Percentiles rank a stretch among this genome's conserved stretches.
Evolutionary conservation across 2,329 filamentous ascomycete genomes (phyloP).

Genomic region (Neonectria neomacrospora): DNA sequence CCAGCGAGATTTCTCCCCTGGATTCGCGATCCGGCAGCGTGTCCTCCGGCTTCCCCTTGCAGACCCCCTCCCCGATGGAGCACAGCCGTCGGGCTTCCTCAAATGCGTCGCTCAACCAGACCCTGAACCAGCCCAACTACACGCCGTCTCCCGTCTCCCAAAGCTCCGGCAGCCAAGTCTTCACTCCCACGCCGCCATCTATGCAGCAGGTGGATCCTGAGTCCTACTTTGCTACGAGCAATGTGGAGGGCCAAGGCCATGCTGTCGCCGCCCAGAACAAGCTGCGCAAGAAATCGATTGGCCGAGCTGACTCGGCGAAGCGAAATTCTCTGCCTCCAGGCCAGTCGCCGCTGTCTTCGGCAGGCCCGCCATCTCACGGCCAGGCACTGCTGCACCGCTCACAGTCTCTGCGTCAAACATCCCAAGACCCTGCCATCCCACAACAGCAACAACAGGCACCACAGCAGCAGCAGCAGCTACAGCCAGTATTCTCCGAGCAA

Average conservation of each 20-base stretch:
- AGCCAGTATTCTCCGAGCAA: background rate
- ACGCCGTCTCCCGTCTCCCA: constrained; percentile 42
- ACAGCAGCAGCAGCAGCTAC: constrained; percentile 22
- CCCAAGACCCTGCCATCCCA: constrained; percentile 19
- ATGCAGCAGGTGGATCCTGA: constrained; percentile 29
- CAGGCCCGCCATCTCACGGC: constrained; percentile 17
- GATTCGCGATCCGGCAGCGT: constrained; percentile 43
- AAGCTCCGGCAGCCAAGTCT: constrained; percentile 29
- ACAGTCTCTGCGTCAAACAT: constrained; percentile 30
- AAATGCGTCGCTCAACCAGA: constrained; percentile 26
- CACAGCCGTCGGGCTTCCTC: constrained; percentile 39
- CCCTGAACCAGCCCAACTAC: constrained; percentile 24
- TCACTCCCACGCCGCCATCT: constrained; percentile 33
- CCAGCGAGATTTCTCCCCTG: constrained; percentile 42
- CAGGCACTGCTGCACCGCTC: constrained; percentile 18
- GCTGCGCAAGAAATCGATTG: constrained; percentile 39
- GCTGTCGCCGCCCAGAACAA: constrained; percentile 37
- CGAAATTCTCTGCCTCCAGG: constrained; percentile 38
- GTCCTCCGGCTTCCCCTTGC: constrained; percentile 35
- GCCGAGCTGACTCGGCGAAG: constrained; percentile 34
- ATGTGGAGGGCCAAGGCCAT: constrained; percentile 35
- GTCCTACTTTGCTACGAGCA: constrained; percentile 37
- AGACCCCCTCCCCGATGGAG: constrained; percentile 48
- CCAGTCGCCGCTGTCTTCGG: constrained; percentile 26
- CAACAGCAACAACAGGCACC: constrained; percentile 17